phyloP scores from a whole-genome alignment of 2,329 filamentous ascomycete species.

The Chalaropsis thielavioides region DNA sequence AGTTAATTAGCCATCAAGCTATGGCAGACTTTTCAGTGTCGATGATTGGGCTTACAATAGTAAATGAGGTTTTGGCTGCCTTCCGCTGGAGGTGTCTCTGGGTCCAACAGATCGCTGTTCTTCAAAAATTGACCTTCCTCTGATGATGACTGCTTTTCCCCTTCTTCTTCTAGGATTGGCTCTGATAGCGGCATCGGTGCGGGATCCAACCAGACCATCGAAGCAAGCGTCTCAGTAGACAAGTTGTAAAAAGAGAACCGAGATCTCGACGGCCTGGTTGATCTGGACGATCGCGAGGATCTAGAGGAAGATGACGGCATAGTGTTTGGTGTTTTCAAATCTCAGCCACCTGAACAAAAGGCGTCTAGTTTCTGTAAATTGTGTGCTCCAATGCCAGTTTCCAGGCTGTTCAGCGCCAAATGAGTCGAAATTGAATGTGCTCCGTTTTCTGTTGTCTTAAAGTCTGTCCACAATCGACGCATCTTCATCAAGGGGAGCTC shows the following conservation, averaged over 20 bases:
- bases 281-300: slow-evolving; percentile 4
- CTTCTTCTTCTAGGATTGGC: slow-evolving; percentile 31
- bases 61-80: slow-evolving; percentile 35
- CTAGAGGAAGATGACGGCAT: slow-evolving; percentile 12
- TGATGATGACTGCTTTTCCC: slow-evolving; percentile 32
- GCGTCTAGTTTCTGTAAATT: not conserved
- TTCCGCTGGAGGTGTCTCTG: slow-evolving; percentile 42
- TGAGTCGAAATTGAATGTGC: too few species aligned
- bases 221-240: slow-evolving; percentile 23
- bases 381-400: too few species aligned
- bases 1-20: not conserved
- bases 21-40: not conserved
- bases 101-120: slow-evolving; percentile 27
- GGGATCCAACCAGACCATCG: slow-evolving; percentile 67
- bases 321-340: not conserved
- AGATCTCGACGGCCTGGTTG: slow-evolving; percentile 10
- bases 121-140: slow-evolving; percentile 26
- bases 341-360: not conserved
- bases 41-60: slow-evolving; percentile 43
- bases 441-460: too few species aligned
- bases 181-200: slow-evolving; percentile 65
- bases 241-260: slow-evolving; percentile 16
- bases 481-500: too few species aligned
- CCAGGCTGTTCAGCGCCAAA: too few species aligned
- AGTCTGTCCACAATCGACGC: too few species aligned